Base-by-base conservation (phyloP, 2,329 filamentous ascomycete species). In the Elsinoe australis region DNA sequence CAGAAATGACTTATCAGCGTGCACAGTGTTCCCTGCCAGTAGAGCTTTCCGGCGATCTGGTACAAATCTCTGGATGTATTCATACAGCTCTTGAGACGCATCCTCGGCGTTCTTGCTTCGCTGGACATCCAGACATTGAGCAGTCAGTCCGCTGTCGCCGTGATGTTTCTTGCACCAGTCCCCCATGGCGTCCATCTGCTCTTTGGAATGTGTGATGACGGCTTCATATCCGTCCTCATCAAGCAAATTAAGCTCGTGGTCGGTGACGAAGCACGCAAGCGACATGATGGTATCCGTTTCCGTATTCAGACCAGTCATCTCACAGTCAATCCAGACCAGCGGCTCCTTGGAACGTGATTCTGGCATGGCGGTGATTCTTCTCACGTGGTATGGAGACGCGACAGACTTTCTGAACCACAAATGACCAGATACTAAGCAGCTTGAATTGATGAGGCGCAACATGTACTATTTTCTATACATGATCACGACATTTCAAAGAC, bases 241-340 rank as follows among this genome's bases (percentile, higher is more conserved):
- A 19, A 94, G 67, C 26, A 94, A 65, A 50, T 85, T 76, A 15
- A 98, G 77, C 52, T 87, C 72, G 47, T 80, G 76, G 56, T 89
- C 85, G 5, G 92, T 98, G 62, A 98, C 78, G 66, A 94, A 83
- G 69, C 89, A 95, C 66, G 84, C 90, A 50, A 96, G 84, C 59
- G 94, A 88, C 61, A 96, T 80, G 60, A 96, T 92, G 49, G 82
- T 81, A 61, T 96, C 90, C 24, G 72, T 79, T 51, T 85, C 78
- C 1, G 82, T 74, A 64, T 95, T 75, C 5, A 94, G 76, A 17
- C 87, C 87, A 24, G 87, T 96, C 92, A 98, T 98, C 87, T 84
- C 80, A 60, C 80, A 84, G 67, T 94, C 87, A 54, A 94, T 89
- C 87, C 87, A 94, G 53, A 94, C 85, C 29, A 94, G 68, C 6